Conservation (phyloP, 2,329 filamentous ascomycete species). For the Colletotrichum sp. region DNA sequence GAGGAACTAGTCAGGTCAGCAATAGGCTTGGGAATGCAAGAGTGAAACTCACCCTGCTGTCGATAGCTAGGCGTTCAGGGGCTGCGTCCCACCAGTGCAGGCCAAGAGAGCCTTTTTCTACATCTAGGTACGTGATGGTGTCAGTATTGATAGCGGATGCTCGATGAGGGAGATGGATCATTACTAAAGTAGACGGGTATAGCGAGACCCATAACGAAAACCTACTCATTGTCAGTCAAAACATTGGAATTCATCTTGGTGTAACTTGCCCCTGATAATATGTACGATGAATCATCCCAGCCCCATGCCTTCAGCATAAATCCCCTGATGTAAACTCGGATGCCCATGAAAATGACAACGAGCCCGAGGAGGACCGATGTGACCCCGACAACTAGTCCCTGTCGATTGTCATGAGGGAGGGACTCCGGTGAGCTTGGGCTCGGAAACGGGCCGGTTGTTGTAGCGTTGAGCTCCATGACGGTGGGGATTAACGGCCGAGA, state of each 20-base stretch:
- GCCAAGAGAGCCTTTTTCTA: background rate
- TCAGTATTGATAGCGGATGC: background rate
- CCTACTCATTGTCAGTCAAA: background rate
- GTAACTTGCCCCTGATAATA: background rate
- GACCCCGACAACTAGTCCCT: background rate
- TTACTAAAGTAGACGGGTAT: background rate
- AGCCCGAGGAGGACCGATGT: background rate
- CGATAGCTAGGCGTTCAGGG: background rate
- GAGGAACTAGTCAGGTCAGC: background rate
- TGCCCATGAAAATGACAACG: background rate
- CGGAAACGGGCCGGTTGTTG: background rate
- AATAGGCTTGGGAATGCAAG: background rate
- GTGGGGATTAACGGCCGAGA: background rate
- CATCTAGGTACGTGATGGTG: background rate
- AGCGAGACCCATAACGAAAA: background rate
- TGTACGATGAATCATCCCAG: conserved; percentile 24
- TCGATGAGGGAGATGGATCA: fast-evolving
- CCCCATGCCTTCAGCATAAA: conserved; percentile 28
- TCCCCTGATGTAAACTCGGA: conserved; percentile 24
- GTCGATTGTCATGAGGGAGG: background rate
- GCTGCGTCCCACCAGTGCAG: background rate
- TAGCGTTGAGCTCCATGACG: background rate
- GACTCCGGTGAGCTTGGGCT: no score
- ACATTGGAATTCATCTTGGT: fast-evolving
- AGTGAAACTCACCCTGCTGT: background rate